Evolutionary conservation across 108 stramenopile species (phyloP).

Genomic region (Cyclostephanos tholiformis): DNA sequence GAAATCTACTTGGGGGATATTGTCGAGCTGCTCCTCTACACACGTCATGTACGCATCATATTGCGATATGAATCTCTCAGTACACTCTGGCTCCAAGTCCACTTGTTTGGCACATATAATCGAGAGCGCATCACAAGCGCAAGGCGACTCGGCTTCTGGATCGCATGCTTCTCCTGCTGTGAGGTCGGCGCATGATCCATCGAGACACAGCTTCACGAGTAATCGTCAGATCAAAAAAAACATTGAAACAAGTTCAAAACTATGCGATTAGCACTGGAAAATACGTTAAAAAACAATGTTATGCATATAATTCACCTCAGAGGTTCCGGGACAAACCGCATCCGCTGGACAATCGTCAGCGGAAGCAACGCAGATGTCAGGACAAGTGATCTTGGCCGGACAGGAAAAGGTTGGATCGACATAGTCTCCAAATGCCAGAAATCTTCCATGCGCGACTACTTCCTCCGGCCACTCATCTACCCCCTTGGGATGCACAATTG

Average conservation of each 20-base stretch:
- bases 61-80: constrained; percentile 13
- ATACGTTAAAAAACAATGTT: constrained; percentile 8
- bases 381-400: constrained; percentile 59
- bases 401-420: constrained; percentile 52
- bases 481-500: not conserved
- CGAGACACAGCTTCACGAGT: constrained; percentile 31
- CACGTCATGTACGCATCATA: constrained; percentile 30
- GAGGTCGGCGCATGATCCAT: constrained; percentile 54
- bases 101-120: constrained; percentile 35
- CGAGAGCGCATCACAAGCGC: constrained; percentile 21
- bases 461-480: not conserved
- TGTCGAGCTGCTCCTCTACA: constrained; percentile 33
- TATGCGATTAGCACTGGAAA: not conserved
- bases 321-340: constrained; percentile 31
- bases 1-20: constrained; percentile 33
- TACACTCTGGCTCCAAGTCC: constrained; percentile 24
- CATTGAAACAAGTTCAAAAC: not conserved
- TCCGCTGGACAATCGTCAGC: constrained; percentile 47
- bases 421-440: constrained; percentile 52
- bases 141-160: constrained; percentile 34
- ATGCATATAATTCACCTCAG: not conserved
- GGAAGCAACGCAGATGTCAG: constrained; percentile 53
- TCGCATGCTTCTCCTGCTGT: constrained; percentile 38
- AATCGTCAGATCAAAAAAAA: not conserved
- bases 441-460: constrained; percentile 4